Evolutionary conservation across 192 early-diverging fungal species (phyloP).

Genomic region (Phlyctochytrium bullatum): DNA sequence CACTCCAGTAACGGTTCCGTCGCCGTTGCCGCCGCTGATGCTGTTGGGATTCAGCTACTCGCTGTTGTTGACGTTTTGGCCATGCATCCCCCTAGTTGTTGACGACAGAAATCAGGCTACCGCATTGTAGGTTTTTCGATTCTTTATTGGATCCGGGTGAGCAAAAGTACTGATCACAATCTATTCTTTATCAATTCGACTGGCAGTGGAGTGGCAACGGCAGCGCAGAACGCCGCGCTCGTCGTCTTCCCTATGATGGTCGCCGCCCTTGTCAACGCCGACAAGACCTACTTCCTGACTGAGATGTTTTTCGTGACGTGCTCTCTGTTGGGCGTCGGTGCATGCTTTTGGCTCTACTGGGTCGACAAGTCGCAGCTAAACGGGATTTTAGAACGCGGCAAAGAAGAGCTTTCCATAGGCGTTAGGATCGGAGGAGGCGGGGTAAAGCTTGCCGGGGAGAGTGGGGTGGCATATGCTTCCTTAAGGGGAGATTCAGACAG

Average conservation of each 20-base stretch:
- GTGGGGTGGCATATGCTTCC: too few relatives aligned
- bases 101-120: conserved; percentile 30
- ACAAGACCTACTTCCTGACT: conserved; percentile 32
- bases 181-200: not conserved
- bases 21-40: conserved; percentile 44
- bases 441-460: too few relatives aligned
- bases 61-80: conserved; percentile 49
- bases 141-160: not conserved
- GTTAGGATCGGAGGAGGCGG: too few relatives aligned
- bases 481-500: too few relatives aligned
- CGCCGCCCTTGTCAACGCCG: conserved; percentile 41
- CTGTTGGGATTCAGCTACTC: conserved; percentile 48
- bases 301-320: conserved; percentile 40
- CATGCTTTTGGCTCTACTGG: conserved; percentile 28
- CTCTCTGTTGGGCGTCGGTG: conserved; percentile 5
- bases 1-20: conserved; percentile 13
- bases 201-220: conserved; percentile 46
- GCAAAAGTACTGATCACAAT: too few relatives aligned
- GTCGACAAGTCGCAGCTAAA: conserved; percentile 9
- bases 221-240: conserved; percentile 47
- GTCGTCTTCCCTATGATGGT: conserved; percentile 56
- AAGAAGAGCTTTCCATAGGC: too few relatives aligned
- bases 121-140: conserved; percentile 37
- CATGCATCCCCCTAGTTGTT: conserved; percentile 53
- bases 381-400: conserved; percentile 13